Percentiles rank a stretch among this genome's conserved stretches.
Conservation (phyloP, 768 basidiomycete genomes). For the button mushroom (Agaricus bisporus) region DNA sequence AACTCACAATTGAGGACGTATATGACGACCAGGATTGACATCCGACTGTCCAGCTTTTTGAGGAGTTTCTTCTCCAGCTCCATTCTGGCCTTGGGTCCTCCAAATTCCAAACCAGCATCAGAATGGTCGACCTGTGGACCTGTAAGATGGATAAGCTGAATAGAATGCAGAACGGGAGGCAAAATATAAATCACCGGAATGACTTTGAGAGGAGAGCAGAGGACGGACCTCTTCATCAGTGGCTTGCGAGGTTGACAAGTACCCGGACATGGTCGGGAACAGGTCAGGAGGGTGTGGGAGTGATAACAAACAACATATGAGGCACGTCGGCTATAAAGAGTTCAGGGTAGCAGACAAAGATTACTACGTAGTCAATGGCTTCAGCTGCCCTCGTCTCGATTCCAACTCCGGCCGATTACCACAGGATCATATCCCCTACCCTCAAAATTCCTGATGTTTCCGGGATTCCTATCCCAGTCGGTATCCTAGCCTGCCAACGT, state of each 20-base stretch:
- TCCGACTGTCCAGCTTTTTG: constrained; percentile 43
- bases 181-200: constrained; percentile 6
- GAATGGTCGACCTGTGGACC: constrained; percentile 13
- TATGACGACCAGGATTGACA: constrained; percentile 43
- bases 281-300: constrained; percentile 2
- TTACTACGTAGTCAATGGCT: constrained; percentile 29
- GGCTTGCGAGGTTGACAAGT: background rate
- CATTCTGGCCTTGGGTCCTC: constrained; percentile 19
- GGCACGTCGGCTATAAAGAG: background rate
- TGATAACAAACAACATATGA: background rate
- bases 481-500: constrained; percentile 78
- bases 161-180: background rate
- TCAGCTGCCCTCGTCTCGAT: constrained; percentile 35
- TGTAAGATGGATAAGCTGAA: constrained; percentile 1
- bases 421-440: constrained; percentile 55
- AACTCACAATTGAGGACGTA: constrained; percentile 39
- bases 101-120: constrained; percentile 20
- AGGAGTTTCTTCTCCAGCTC: constrained; percentile 32
- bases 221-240: constrained; percentile 10
- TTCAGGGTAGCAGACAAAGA: background rate
- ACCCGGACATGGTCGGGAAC: background rate
- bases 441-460: constrained; percentile 49
- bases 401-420: constrained; percentile 50
- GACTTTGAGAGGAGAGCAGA: constrained; percentile 1
- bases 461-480: constrained; percentile 56